Percentiles rank a stretch among this genome's conserved stretches.
Conservation (phyloP, 2,329 filamentous ascomycete genomes). For the Escovopsis sp. region DNA sequence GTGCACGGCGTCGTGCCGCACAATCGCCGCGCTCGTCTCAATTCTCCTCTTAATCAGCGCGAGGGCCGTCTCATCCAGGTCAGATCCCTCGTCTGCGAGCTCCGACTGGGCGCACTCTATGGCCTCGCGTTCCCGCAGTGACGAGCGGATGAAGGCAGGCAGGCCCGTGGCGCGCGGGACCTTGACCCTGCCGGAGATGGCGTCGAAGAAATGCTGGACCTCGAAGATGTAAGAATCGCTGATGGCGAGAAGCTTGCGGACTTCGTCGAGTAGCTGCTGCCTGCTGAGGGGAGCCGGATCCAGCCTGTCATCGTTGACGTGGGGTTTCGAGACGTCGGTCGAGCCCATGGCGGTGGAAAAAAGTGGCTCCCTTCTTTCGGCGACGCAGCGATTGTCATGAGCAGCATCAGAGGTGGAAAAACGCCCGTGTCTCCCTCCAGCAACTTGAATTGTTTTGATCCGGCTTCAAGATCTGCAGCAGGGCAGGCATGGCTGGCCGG, state of each 20-base stretch:
- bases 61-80: conserved; percentile 5
- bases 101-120: conserved; percentile 6
- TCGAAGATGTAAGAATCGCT: conserved; percentile 8
- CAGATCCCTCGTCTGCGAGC: not conserved
- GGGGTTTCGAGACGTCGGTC: too few relatives aligned
- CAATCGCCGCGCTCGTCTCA: conserved; percentile 11
- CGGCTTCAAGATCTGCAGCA: too few relatives aligned
- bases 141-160: conserved; percentile 9
- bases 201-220: conserved; percentile 7
- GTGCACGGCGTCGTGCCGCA: conserved; percentile 11
- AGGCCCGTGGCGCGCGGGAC: conserved; percentile 9
- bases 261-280: conserved; percentile 5
- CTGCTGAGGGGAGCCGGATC: not conserved
- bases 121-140: conserved; percentile 8
- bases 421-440: too few relatives aligned
- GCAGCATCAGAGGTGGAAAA: too few relatives aligned
- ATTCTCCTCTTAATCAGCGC: conserved; percentile 9
- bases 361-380: too few relatives aligned
- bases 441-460: too few relatives aligned
- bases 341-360: too few relatives aligned
- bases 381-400: too few relatives aligned
- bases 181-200: conserved; percentile 4
- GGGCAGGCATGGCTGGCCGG: too few relatives aligned
- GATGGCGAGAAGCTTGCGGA: conserved; percentile 3
- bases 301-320: too few relatives aligned